Conservation (phyloP, 2,329 filamentous ascomycete genomes). For the Xenoacremonium recifei region DNA sequence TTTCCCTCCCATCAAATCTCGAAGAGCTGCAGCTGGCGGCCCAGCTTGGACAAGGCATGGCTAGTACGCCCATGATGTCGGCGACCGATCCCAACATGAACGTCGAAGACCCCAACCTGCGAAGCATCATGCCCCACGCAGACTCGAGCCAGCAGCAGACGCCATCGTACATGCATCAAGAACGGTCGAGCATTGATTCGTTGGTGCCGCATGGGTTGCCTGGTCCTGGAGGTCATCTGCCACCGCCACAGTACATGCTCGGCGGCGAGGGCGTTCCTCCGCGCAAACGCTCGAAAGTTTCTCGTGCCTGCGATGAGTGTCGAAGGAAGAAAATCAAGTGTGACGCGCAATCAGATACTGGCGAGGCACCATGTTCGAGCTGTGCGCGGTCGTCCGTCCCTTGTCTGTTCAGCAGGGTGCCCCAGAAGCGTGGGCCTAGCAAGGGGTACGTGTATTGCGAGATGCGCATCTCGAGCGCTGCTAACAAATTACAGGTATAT, state of each 20-base stretch:
- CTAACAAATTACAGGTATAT: slow-evolving; percentile 64
- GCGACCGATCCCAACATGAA: slow-evolving; percentile 44
- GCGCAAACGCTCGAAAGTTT: slow-evolving; percentile 81
- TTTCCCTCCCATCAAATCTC: slow-evolving; percentile 43
- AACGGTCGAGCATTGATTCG: slow-evolving; percentile 34
- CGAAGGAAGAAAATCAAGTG: slow-evolving; percentile 88
- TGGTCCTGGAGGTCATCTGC: slow-evolving; percentile 34
- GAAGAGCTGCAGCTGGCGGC: slow-evolving; percentile 59
- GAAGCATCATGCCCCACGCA: slow-evolving; percentile 43
- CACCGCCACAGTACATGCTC: slow-evolving; percentile 38
- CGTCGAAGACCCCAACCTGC: slow-evolving; percentile 42
- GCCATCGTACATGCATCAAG: slow-evolving; percentile 37
- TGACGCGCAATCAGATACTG: slow-evolving; percentile 73
- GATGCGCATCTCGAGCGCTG: no score
- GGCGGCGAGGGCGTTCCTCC: slow-evolving; percentile 63
- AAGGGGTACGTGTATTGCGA: slow-evolving; percentile 86
- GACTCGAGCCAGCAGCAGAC: slow-evolving; percentile 37
- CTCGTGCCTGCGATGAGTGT: slow-evolving; percentile 85
- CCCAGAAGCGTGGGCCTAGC: slow-evolving; percentile 84
- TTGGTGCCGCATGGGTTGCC: slow-evolving; percentile 37
- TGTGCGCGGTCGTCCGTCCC: slow-evolving; percentile 73
- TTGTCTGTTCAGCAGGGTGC: slow-evolving; percentile 83
- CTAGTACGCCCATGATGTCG: slow-evolving; percentile 47
- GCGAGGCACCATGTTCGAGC: slow-evolving; percentile 74
- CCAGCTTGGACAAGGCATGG: slow-evolving; percentile 55